These are phyloP conservation scores for Lobulomyces angularis DNA, from an alignment of 192 early-diverging fungal genomes.

Conservation along the genomic window DNA sequence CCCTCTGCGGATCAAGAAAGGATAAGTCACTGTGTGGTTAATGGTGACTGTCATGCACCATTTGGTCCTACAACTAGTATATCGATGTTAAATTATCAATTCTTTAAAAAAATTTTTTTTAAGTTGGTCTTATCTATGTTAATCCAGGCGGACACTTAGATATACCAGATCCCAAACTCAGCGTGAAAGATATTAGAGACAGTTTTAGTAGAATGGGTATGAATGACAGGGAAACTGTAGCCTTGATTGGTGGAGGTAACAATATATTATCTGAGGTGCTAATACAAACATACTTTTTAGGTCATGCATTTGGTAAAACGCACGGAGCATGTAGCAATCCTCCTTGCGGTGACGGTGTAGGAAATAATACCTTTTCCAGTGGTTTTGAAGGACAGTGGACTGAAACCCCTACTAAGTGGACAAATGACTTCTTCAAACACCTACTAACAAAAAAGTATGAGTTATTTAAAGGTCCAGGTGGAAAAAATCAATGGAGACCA, in stretches of 20 bases:
- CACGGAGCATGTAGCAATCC: constrained; percentile 4
- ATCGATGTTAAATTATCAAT: too few relatives aligned
- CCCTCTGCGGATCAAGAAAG: constrained; percentile 10
- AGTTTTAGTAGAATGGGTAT: constrained; percentile 24
- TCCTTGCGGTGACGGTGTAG: constrained; percentile 13
- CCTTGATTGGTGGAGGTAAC: constrained; percentile 54
- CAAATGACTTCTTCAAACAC: constrained; percentile 67
- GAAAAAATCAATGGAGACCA: constrained; percentile 11
- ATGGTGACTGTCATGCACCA: constrained; percentile 13
- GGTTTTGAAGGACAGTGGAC: constrained; percentile 81
- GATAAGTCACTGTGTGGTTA: constrained; percentile 2
- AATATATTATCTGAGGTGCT: too few relatives aligned
- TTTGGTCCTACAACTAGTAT: constrained; percentile 16
- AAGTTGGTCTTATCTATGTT: constrained; percentile 14
- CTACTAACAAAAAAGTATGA: constrained; percentile 16
- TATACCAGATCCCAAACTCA: not conserved
- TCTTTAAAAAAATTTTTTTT: too few relatives aligned
- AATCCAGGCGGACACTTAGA: constrained; percentile 12
- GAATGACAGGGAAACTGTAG: constrained; percentile 68
- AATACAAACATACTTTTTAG: too few relatives aligned
- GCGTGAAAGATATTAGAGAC: constrained; percentile 5
- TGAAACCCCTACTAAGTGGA: constrained; percentile 61
- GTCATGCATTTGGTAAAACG: constrained; percentile 12
- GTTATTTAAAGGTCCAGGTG: constrained; percentile 13
- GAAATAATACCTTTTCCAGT: constrained; percentile 23